Evolutionary conservation across 176 grass and related monocot species (phyloP).

Genomic region (Carex scoparia): DNA sequence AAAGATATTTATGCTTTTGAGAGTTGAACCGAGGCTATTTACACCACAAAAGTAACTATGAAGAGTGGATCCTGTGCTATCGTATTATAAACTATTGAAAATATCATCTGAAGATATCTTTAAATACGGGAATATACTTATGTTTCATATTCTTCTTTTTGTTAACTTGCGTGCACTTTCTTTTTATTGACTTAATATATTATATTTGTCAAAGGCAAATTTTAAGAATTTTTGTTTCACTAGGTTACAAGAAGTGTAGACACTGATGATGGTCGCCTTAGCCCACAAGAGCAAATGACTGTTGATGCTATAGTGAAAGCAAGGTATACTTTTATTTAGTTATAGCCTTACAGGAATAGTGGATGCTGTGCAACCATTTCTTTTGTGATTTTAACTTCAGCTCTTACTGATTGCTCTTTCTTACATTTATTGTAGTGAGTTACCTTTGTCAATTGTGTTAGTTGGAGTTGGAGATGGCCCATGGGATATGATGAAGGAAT

Average conservation of each 20-base stretch:
- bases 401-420: not conserved
- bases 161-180: too few species aligned
- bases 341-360: not conserved
- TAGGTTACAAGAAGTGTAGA: conserved; percentile 92
- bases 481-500: conserved; percentile 27
- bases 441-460: conserved; percentile 24
- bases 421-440: conserved; percentile 6
- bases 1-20: not conserved
- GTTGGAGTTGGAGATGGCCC: conserved; percentile 25
- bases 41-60: not conserved
- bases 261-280: conserved; percentile 65
- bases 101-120: not conserved
- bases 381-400: not conserved
- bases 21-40: not conserved
- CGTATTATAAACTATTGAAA: not conserved
- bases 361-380: not conserved
- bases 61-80: not conserved
- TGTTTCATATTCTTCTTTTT: not conserved
- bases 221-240: not conserved
- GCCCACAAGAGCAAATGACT: conserved; percentile 80
- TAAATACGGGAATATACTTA: not conserved
- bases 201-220: not conserved
- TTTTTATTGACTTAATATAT: not conserved
- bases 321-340: conserved; percentile 39
- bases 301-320: conserved; percentile 92